A percentile compares a stretch with the other conserved stretches of the same genome.
phyloP scores from a whole-genome alignment of 345 rosid genomes.

The Eucalyptus marginata region DNA sequence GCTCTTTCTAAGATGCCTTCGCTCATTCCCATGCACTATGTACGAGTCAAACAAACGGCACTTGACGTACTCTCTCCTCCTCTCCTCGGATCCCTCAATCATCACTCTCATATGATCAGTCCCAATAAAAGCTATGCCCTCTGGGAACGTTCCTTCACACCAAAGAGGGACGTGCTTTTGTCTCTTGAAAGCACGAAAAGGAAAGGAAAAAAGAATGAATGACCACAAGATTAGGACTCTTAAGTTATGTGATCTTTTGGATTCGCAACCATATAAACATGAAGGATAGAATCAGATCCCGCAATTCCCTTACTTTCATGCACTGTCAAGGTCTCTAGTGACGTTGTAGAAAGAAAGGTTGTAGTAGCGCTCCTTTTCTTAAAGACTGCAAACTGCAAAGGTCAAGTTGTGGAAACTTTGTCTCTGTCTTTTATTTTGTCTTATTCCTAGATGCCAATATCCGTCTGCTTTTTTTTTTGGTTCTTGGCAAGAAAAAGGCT shows the following conservation, averaged over 20 bases:
- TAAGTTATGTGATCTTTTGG: background rate
- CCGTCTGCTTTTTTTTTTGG: background rate
- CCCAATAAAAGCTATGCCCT: background rate
- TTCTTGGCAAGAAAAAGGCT: background rate
- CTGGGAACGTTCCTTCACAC: background rate
- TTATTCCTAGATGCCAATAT: background rate
- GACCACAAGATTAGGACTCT: background rate
- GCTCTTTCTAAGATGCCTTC: background rate
- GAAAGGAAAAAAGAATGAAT: background rate
- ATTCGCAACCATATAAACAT: background rate
- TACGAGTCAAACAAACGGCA: background rate
- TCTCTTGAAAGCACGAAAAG: slow-evolving; percentile 15
- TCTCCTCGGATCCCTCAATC: slow-evolving; percentile 45
- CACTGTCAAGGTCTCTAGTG: background rate
- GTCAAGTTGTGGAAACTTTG: background rate
- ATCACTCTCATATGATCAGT: background rate
- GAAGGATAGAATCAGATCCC: background rate
- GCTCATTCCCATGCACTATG: background rate
- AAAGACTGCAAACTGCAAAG: background rate
- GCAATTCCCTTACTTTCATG: background rate
- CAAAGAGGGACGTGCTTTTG: background rate
- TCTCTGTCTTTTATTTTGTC: background rate
- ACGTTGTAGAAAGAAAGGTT: background rate
- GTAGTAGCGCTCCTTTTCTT: background rate
- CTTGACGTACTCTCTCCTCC: background rate